Conservation (phyloP, 1,139 yeast species). For the Blastobotrys ciferrii region DNA sequence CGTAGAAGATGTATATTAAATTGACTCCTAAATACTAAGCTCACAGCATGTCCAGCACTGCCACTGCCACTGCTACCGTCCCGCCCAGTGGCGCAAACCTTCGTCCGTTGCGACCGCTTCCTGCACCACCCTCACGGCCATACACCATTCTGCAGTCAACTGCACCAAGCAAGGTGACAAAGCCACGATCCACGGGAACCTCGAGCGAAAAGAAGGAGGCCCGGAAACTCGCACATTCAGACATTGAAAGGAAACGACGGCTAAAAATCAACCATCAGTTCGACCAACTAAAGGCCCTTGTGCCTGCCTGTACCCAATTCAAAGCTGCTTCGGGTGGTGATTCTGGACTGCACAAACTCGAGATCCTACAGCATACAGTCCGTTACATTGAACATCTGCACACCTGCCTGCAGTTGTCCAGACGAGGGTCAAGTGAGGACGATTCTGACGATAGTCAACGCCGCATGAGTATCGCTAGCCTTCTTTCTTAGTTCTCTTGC, state of each 20-base stretch:
- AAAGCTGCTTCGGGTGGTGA: conserved; percentile 37
- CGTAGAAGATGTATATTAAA: not conserved
- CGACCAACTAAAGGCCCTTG: conserved; percentile 71
- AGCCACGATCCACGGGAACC: conserved; percentile 1
- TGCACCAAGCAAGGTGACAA: not conserved
- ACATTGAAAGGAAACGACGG: conserved; percentile 76
- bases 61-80: not conserved
- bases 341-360: conserved; percentile 76
- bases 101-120: conserved; percentile 15
- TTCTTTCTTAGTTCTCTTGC: conserved; percentile 1
- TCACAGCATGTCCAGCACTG: conserved; percentile 1
- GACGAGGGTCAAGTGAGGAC: not conserved
- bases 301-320: conserved; percentile 68
- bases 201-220: conserved; percentile 34
- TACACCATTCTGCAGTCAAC: conserved; percentile 23
- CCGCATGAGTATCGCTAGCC: conserved; percentile 2
- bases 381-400: conserved; percentile 74
- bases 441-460: conserved; percentile 8
- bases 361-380: conserved; percentile 76
- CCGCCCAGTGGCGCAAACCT: conserved; percentile 6
- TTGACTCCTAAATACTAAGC: not conserved
- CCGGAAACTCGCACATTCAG: conserved; percentile 64
- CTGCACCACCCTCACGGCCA: conserved; percentile 24
- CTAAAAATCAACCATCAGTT: conserved; percentile 79
- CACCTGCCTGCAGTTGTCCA: conserved; percentile 23